phyloP scores from a whole-genome alignment of 495 filamentous ascomycete species.

The Neurospora tetrasperma region DNA sequence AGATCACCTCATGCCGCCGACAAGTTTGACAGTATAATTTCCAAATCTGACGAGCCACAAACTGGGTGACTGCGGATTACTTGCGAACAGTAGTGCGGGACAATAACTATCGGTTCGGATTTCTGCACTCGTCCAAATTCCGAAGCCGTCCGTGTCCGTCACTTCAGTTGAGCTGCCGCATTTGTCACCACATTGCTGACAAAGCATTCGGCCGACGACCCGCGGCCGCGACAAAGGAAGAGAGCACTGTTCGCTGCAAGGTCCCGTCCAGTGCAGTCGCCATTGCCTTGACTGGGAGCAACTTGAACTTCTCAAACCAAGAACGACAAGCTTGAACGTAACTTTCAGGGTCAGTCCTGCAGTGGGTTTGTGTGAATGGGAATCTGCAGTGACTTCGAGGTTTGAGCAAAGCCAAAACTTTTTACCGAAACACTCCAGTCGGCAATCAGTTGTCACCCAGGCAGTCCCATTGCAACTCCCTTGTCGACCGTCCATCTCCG shows the following conservation, averaged over 20 bases:
- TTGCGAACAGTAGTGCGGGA: not conserved
- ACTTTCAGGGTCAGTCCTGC: not conserved
- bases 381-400: not conserved
- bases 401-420: not conserved
- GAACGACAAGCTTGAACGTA: not conserved
- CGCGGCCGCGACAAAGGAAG: not conserved
- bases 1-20: not conserved
- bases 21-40: not conserved
- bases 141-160: not conserved
- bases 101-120: not conserved
- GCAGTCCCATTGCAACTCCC: not conserved
- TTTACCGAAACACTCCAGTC: not conserved
- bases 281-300: not conserved
- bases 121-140: not conserved
- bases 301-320: not conserved
- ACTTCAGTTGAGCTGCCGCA: not conserved
- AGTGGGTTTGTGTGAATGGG: not conserved
- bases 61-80: not conserved
- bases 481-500: not conserved
- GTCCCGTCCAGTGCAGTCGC: not conserved
- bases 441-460: not conserved
- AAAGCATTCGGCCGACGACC: not conserved
- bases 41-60: not conserved
- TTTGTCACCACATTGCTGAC: not conserved
- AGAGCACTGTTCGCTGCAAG: not conserved